phyloP scores from a whole-genome alignment of 2,329 filamentous ascomycete species.

The Emydomyces testavorans region DNA sequence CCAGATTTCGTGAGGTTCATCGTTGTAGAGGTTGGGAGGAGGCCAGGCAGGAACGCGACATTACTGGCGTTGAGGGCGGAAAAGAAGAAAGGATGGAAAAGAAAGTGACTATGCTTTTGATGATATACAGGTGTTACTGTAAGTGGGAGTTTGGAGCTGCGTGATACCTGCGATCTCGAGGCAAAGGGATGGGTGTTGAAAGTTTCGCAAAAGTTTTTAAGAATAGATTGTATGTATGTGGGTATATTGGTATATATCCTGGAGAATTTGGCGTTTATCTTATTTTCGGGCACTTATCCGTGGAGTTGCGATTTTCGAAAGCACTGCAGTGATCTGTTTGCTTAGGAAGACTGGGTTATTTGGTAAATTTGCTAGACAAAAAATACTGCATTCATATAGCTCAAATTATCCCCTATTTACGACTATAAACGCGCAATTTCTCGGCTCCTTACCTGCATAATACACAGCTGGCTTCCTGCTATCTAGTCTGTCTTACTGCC shows the following conservation, averaged over 20 bases:
- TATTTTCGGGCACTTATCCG: background rate
- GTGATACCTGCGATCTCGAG: background rate
- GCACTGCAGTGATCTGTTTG: background rate
- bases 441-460: no score
- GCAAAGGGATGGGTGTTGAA: no score
- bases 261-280: no score
- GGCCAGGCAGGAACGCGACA: constrained; percentile 52
- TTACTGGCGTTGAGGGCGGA: constrained; percentile 44
- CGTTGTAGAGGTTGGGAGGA: constrained; percentile 73
- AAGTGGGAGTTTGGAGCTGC: background rate
- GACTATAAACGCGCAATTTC: no score
- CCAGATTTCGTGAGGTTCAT: constrained; percentile 82
- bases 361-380: background rate
- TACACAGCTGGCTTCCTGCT: background rate
- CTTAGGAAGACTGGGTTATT: background rate
- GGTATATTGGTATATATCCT: no score
- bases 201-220: no score
- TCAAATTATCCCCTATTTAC: no score
- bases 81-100: constrained; percentile 43
- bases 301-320: background rate
- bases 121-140: background rate
- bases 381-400: background rate
- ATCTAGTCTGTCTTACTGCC: background rate
- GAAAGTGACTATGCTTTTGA: constrained; percentile 2
- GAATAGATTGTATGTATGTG: no score